Base-by-base conservation (phyloP, 495 filamentous ascomycete species). In the Parmelia sp. region DNA sequence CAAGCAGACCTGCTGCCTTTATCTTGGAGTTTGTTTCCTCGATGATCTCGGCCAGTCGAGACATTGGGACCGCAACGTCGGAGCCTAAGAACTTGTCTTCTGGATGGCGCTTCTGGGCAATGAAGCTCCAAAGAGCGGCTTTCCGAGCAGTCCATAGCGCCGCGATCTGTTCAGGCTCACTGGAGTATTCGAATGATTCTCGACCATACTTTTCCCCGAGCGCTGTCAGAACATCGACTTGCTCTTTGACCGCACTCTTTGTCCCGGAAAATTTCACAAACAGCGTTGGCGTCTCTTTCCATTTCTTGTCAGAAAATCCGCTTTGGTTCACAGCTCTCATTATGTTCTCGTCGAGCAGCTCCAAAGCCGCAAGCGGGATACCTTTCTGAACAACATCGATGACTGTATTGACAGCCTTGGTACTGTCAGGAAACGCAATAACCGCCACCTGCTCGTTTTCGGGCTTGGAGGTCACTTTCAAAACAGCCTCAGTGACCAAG, bases 201-300 rank as follows among this genome's bases (percentile, higher is more conserved):
- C 76, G 75, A 0, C 80, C 74, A n/a, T 76, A 68, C 21, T 69
- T 71, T 39, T 79, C 81, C 7, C 81, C 83, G 25, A 86, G 74
- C 58, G 78, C 79, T 68, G 83, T 79, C 12, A 87, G 81, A 66
- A 85, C 75, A 33, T 71, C 62, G 39, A 88, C 79, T 67, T 88
- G 83, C 66, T 88, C 85, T 67, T 87, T 83, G 23, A 88, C 79
- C 0, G 75, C 75, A 1, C 70, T 71, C 0, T 82, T 78, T 1
- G 85, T 86, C n/a, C 85, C 85, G 0, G 80, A 76, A 66, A 88
- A 88, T 64, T 85, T 86, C 74, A 88, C 86, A 70, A 88, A 88
- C 9, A 88, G 74, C 12, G 85, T 88, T 4, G 85, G 85, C 2
- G 77, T 75, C 65, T 84, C 82, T 69, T 81, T 82, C 85, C 85